Conservation (phyloP, 2,329 filamentous ascomycete species). For the Sarocladiaceae sp. region DNA sequence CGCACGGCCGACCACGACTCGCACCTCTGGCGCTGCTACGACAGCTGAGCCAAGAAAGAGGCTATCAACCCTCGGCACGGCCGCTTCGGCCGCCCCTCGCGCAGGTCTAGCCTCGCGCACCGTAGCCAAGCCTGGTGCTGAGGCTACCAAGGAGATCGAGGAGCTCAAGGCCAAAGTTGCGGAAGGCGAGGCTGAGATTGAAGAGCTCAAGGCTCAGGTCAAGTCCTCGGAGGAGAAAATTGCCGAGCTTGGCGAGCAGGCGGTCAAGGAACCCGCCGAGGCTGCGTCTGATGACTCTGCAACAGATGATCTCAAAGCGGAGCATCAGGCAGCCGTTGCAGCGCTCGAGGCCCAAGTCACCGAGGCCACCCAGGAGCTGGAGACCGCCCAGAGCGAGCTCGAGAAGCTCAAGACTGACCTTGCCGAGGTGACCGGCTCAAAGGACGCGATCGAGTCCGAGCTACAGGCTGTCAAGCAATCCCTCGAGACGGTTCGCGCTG, state of each 20-base stretch:
- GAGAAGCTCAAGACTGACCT: constrained; percentile 43
- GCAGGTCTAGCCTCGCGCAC: constrained; percentile 27
- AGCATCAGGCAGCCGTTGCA: constrained; percentile 43
- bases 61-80: constrained; percentile 42
- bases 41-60: constrained; percentile 48
- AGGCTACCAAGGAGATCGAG: constrained; percentile 49
- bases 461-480: constrained; percentile 43
- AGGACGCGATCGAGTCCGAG: constrained; percentile 42
- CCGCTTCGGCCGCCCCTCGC: constrained; percentile 29
- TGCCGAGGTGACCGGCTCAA: constrained; percentile 39
- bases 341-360: constrained; percentile 40
- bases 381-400: constrained; percentile 43
- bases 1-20: constrained; percentile 29
- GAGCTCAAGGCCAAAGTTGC: constrained; percentile 54
- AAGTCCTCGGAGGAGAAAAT: constrained; percentile 50
- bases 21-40: constrained; percentile 32
- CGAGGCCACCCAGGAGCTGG: constrained; percentile 44
- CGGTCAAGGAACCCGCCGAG: constrained; percentile 30
- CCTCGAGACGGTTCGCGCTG: constrained; percentile 35
- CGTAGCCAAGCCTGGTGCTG: constrained; percentile 31
- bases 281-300: constrained; percentile 32
- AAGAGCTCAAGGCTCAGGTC: constrained; percentile 50
- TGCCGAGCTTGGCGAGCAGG: constrained; percentile 42
- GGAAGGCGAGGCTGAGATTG: constrained; percentile 51
- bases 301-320: constrained; percentile 38